Evolutionary conservation across 352 stramenopile species (phyloP).

Genomic region (Phytophthora citricola): DNA sequence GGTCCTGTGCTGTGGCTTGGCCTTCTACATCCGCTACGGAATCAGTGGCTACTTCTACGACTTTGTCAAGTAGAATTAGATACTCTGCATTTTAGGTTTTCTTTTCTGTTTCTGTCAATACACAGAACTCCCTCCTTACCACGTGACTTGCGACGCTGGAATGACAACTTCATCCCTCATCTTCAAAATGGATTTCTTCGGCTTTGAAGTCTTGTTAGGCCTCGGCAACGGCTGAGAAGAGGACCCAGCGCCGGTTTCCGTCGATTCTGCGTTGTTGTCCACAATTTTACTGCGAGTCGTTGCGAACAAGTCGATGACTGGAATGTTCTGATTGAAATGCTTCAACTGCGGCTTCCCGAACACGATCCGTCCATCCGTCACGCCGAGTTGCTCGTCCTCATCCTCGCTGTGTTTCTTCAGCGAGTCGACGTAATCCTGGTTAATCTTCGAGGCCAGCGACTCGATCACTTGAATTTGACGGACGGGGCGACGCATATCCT

Average conservation of each 20-base stretch:
- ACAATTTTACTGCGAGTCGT: slow-evolving; percentile 49
- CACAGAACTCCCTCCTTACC: slow-evolving; percentile 18
- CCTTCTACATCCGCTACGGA: slow-evolving; percentile 87
- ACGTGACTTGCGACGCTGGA: slow-evolving; percentile 45
- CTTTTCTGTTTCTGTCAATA: slow-evolving; percentile 2
- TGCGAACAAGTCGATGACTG: slow-evolving; percentile 48
- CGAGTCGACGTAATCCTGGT: slow-evolving; percentile 59
- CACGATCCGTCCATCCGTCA: slow-evolving; percentile 46
- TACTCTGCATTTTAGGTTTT: slow-evolving; percentile 15
- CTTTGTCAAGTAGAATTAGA: slow-evolving; percentile 73
- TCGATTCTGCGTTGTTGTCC: slow-evolving; percentile 12
- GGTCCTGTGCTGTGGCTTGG: slow-evolving; percentile 67
- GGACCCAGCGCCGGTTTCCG: slow-evolving; percentile 5
- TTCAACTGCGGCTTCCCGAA: slow-evolving; percentile 61
- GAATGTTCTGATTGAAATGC: slow-evolving; percentile 42
- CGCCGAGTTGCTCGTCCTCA: slow-evolving; percentile 31
- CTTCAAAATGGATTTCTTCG: slow-evolving; percentile 69
- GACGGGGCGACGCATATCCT: slow-evolving; percentile 53
- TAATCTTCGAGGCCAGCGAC: slow-evolving; percentile 59
- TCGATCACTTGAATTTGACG: slow-evolving; percentile 66
- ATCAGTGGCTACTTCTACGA: slow-evolving; percentile 91
- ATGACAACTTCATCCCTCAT: slow-evolving; percentile 41
- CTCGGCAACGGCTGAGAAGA: slow-evolving; percentile 35
- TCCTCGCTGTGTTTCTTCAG: slow-evolving; percentile 43
- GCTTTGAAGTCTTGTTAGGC: slow-evolving; percentile 53